Base-by-base conservation (phyloP, 345 rosid genomes). In the Pseudoturritis turrita region DNA sequence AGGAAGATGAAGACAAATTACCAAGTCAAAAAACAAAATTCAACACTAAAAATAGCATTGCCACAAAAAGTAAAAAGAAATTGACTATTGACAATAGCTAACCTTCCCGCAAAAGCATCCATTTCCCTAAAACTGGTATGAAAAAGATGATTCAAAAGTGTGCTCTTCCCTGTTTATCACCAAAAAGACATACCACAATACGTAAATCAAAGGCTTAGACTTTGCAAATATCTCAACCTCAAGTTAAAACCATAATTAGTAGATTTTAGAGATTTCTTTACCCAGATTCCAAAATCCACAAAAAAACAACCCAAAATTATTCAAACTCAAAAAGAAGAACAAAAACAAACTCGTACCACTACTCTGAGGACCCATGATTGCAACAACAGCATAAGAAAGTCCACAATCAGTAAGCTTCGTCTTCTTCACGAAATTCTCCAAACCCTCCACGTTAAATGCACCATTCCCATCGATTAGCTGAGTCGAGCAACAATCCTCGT, bases 341-440 rank as follows among this genome's bases (percentile, higher is more conserved):
- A 58, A 37, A 3, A 63, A n/a, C 7, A 47, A 71, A 25, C 2
- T 37, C 75, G 39, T 77, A 89, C 93, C 93, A 64, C 93, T 88
- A 73, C 96, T 88, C 19, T 88, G 91, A n/a, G 96, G 96, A 55
- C 96, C 93, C 93, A 90, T 86, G 86, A 88, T 74, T 6, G 96
- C 93, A 58, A 90, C 96, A 23, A 90, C 89, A 3, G 93, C 87
- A 59, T 89, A 90, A 40, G 96, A 90, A 58, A 87, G 91, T 29
- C 96, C 93, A n/a, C 88, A 79, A 14, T 81, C 62, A 65, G 79
- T 62, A 13, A 90, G 82, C 64, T 79, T 81, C 4, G 88, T 83
- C 25, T 79, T 78, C 50, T 58, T 76, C 51, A 81, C 57, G 81
- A 89, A 86, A 73, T 68, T 79, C 9, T 87, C 83, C 68, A 89